Evolutionary conservation across 2,329 filamentous ascomycete genomes (phyloP).

Genomic region (Trichoderma semiorbis): DNA sequence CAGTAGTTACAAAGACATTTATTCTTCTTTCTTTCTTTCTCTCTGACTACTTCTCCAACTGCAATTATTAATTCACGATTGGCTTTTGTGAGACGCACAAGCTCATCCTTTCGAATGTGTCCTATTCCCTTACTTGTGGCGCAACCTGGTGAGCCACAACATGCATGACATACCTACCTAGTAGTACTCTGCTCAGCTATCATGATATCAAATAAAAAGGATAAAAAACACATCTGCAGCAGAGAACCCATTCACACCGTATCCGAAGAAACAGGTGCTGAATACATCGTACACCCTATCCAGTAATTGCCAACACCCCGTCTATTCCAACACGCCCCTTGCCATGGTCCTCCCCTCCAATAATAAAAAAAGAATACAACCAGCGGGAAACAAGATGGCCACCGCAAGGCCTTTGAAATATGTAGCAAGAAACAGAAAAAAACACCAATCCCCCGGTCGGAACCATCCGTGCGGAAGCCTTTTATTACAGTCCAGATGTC

Average conservation of each 20-base stretch:
- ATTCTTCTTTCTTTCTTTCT: background rate
- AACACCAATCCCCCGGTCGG: background rate
- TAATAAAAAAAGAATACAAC: slow-evolving; percentile 5
- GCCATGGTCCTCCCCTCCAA: background rate
- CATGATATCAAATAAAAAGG: background rate
- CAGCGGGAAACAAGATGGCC: background rate
- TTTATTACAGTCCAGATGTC: slow-evolving; percentile 24
- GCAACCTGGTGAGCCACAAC: background rate
- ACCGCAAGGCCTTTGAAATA: background rate
- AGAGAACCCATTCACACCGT: background rate
- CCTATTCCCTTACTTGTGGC: background rate
- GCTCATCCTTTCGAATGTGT: background rate
- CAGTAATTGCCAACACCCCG: slow-evolving; percentile 12
- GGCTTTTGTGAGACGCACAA: background rate
- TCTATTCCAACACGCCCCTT: slow-evolving; percentile 17
- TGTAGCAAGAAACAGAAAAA: slow-evolving; percentile 14
- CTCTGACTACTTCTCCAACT: background rate
- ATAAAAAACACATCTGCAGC: background rate
- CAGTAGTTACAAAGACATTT: background rate
- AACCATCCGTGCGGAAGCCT: background rate
- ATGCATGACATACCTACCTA: background rate
- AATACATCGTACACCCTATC: slow-evolving; percentile 12
- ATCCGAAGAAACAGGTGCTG: slow-evolving; percentile 6
- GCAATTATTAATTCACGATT: background rate
- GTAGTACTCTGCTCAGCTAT: background rate